phyloP scores from a whole-genome alignment of 345 rosid species.

The Acer negundo region DNA sequence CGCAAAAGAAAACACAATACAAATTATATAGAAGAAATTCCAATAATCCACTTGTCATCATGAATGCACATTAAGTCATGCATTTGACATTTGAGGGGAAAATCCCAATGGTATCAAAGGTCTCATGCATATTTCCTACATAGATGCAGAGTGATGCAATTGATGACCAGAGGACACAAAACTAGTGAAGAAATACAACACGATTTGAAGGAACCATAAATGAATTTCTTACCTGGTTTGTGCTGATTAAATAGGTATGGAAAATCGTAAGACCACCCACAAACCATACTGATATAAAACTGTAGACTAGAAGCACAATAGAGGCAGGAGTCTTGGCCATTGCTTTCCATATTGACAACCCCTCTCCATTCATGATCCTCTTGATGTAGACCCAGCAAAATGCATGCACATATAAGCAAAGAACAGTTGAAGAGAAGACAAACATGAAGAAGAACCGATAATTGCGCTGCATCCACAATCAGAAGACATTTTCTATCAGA shows the following conservation, averaged over 20 bases:
- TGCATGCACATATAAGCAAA: slow-evolving; percentile 82
- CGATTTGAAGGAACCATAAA: background rate
- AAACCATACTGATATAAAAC: slow-evolving; percentile 79
- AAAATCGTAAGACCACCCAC: slow-evolving; percentile 90
- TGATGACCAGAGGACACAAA: background rate
- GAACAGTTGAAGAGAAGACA: slow-evolving; percentile 64
- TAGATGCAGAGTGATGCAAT: slow-evolving; percentile 12
- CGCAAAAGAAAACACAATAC: slow-evolving; percentile 1
- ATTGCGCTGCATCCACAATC: slow-evolving; percentile 74
- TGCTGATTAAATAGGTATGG: slow-evolving; percentile 85
- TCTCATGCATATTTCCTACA: background rate
- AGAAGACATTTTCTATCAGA: slow-evolving; percentile 15
- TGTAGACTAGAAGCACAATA: slow-evolving; percentile 68
- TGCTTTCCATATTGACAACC: slow-evolving; percentile 77
- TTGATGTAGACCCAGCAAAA: slow-evolving; percentile 87
- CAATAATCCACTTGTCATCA: background rate
- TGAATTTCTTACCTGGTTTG: slow-evolving; percentile 68
- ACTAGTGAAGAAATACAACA: slow-evolving; percentile 3
- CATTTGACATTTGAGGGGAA: background rate
- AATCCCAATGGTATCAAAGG: background rate
- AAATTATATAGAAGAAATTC: background rate
- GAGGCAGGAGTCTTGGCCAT: slow-evolving; percentile 87
- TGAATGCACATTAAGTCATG: background rate
- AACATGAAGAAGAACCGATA: slow-evolving; percentile 96
- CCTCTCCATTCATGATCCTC: slow-evolving; percentile 64